Conservation (phyloP, 1,284 basidiomycete species). For the Pseudozyma thailandica region DNA sequence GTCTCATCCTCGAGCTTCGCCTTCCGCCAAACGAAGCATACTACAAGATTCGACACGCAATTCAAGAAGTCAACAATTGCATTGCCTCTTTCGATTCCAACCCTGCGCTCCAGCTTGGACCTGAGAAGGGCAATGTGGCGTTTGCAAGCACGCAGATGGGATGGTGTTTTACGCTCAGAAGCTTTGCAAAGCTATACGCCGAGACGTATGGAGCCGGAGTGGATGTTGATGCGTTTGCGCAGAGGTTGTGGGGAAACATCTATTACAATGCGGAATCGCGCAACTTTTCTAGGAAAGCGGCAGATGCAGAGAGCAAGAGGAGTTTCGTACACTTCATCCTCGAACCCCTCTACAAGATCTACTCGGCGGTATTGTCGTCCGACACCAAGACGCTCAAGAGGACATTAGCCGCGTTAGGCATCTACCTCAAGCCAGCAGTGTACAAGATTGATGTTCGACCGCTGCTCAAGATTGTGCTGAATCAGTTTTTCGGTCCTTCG, state of each 20-base stretch:
- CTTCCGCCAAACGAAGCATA: constrained; percentile 95
- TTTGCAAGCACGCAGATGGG: constrained; percentile 97
- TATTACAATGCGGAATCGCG: constrained; percentile 85
- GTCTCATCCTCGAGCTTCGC: constrained; percentile 93
- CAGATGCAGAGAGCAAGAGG: constrained; percentile 82
- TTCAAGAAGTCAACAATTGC: constrained; percentile 92
- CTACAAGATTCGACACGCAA: constrained; percentile 98
- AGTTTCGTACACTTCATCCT: constrained; percentile 97
- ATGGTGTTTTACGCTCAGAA: constrained; percentile 94
- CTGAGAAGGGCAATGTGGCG: constrained; percentile 94
- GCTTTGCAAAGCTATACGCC: constrained; percentile 96
- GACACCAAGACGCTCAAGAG: constrained; percentile 84
- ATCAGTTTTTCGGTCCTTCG: constrained; percentile 90
- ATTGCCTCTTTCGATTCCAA: constrained; percentile 84
- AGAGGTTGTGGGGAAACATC: constrained; percentile 97
- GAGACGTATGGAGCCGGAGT: constrained; percentile 77
- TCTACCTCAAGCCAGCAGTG: constrained; percentile 88
- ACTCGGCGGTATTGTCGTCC: constrained; percentile 89
- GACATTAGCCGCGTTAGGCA: constrained; percentile 83
- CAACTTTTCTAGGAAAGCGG: constrained; percentile 87
- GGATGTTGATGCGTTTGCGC: constrained; percentile 75
- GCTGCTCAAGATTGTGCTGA: constrained; percentile 88
- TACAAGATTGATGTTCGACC: constrained; percentile 99
- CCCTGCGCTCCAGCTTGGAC: constrained; percentile 85
- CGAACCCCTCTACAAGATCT: constrained; percentile 96